Evolutionary conservation across 2,329 filamentous ascomycete species (phyloP).

Genomic region (Orbilia javanica): DNA sequence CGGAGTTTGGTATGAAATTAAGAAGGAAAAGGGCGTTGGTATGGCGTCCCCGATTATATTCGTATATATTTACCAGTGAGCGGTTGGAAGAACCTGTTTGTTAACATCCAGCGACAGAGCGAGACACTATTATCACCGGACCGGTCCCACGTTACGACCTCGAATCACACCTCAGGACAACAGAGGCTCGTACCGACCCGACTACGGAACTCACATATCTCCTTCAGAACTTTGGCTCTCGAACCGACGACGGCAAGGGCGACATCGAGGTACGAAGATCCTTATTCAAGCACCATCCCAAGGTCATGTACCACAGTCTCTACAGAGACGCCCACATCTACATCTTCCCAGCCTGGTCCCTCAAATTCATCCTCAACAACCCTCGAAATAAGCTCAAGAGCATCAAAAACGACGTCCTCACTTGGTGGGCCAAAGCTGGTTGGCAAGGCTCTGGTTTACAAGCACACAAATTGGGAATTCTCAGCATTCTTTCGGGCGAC

Average conservation of each 20-base stretch:
- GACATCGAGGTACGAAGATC: conserved; percentile 80
- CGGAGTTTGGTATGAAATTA: conserved; percentile 91
- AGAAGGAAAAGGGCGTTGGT: conserved; percentile 75
- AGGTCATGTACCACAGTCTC: conserved; percentile 82
- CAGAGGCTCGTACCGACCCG: conserved; percentile 29
- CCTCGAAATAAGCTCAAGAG: conserved; percentile 86
- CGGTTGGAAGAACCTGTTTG: not conserved
- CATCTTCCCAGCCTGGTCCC: conserved; percentile 90
- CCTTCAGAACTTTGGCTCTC: conserved; percentile 34
- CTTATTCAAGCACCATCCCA: conserved; percentile 79
- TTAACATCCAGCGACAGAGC: conserved; percentile 11
- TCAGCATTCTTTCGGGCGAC: conserved; percentile 72
- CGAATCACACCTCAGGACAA: conserved; percentile 76
- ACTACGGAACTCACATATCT: conserved; percentile 45
- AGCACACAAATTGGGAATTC: conserved; percentile 80
- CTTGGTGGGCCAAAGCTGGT: conserved; percentile 93
- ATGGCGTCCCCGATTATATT: not conserved
- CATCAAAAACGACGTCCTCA: conserved; percentile 89
- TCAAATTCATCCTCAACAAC: conserved; percentile 77
- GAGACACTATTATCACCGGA: conserved; percentile 34
- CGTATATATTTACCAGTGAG: not conserved
- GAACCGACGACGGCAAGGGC: conserved; percentile 68
- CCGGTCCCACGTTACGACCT: conserved; percentile 48
- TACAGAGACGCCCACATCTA: conserved; percentile 95
- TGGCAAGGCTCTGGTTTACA: conserved; percentile 81